Evolutionary conservation across 176 grass and related monocot genomes (phyloP).

Genomic region (Eragrostis curvula): DNA sequence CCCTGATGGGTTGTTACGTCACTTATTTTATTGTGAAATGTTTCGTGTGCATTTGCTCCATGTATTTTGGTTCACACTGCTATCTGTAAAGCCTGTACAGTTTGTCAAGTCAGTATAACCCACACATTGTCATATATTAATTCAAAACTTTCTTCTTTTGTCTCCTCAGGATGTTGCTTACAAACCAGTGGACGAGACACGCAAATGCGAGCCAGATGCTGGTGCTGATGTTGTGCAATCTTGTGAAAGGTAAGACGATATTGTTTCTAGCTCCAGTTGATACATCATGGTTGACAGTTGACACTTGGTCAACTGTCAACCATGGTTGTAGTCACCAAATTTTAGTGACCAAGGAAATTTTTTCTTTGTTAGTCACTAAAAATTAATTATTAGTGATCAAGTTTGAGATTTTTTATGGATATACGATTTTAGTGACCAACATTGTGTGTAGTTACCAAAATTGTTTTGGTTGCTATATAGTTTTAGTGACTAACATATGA

Average conservation of each 20-base stretch:
- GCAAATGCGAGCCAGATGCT: conserved; percentile 81
- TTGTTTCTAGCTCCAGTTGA: background rate
- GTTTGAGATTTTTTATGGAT: too few relatives aligned
- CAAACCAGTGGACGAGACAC: conserved; percentile 77
- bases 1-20: too few relatives aligned
- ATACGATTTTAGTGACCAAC: too few relatives aligned
- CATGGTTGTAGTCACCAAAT: too few relatives aligned
- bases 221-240: conserved; percentile 59
- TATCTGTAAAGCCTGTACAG: background rate
- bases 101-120: background rate
- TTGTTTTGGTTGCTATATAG: too few relatives aligned
- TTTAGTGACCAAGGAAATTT: too few relatives aligned
- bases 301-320: too few relatives aligned
- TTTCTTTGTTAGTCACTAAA: too few relatives aligned
- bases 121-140: background rate
- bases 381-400: too few relatives aligned
- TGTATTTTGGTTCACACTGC: background rate
- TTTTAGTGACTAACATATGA: too few relatives aligned
- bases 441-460: too few relatives aligned
- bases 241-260: conserved; percentile 76
- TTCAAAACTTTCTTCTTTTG: conserved; percentile 7
- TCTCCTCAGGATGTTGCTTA: conserved; percentile 75
- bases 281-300: conserved; percentile 1
- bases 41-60: background rate
- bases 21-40: too few relatives aligned